Conservation (phyloP, 345 rosid genomes). For the Salix arbutifolia region DNA sequence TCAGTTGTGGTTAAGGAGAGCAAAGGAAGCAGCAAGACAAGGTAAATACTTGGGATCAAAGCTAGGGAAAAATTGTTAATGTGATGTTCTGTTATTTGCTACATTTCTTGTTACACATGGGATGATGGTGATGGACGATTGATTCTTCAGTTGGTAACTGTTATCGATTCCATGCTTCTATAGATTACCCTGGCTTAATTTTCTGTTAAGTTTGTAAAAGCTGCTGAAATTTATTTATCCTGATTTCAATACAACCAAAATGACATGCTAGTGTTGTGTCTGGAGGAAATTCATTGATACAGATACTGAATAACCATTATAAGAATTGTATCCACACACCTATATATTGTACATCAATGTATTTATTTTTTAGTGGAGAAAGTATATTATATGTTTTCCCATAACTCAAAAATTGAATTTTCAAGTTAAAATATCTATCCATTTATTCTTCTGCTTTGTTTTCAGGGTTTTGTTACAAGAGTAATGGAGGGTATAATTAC, state of each 20-base stretch:
- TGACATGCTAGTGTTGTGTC: background rate
- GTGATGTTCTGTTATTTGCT: background rate
- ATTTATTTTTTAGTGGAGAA: background rate
- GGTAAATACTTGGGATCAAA: slow-evolving; percentile 33
- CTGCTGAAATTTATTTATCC: background rate
- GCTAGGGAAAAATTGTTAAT: background rate
- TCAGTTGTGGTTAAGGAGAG: slow-evolving; percentile 61
- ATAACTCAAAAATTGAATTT: background rate
- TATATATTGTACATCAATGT: background rate
- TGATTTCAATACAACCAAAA: background rate
- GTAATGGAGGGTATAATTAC: too few relatives aligned
- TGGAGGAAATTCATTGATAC: background rate
- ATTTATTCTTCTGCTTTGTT: too few relatives aligned
- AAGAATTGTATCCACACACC: background rate
- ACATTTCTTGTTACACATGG: background rate
- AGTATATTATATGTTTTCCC: background rate
- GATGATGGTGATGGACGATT: background rate
- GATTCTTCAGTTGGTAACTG: background rate
- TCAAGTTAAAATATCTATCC: background rate
- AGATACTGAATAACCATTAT: background rate
- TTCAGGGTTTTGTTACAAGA: too few relatives aligned
- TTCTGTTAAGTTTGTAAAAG: background rate
- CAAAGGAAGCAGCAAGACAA: slow-evolving; percentile 62
- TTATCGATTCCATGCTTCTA: background rate
- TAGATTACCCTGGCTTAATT: background rate